Percentiles rank a stretch among this genome's conserved stretches.
phyloP scores from a whole-genome alignment of 805 yeast genomes.

The Kregervanrija pseudodelftensis region DNA sequence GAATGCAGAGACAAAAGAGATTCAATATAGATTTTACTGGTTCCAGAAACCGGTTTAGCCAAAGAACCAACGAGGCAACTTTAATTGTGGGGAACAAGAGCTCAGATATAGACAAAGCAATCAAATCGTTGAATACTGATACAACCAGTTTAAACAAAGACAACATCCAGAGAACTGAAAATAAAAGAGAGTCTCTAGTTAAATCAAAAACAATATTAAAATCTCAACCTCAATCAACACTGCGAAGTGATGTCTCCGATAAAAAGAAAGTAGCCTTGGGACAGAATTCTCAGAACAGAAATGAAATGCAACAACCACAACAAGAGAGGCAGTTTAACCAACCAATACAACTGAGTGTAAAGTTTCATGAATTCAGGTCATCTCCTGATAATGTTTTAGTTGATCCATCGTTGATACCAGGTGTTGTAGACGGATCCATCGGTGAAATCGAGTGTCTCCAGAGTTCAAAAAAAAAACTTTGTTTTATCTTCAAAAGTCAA shows the following conservation, averaged over 20 bases:
- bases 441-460: constrained; percentile 57
- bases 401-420: constrained; percentile 53
- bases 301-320: constrained; percentile 1
- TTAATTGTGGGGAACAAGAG: constrained; percentile 22
- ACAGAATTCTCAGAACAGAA: not conserved
- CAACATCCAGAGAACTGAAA: too few relatives aligned
- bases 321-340: constrained; percentile 11
- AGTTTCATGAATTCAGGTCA: constrained; percentile 62
- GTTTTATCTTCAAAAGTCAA: constrained; percentile 34
- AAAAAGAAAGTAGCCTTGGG: constrained; percentile 1
- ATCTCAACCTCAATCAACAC: not conserved
- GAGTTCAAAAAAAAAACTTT: constrained; percentile 30
- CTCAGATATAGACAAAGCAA: too few relatives aligned
- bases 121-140: too few relatives aligned
- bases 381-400: constrained; percentile 54
- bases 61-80: constrained; percentile 28
- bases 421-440: constrained; percentile 64
- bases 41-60: constrained; percentile 23
- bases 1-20: constrained; percentile 18
- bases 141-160: too few relatives aligned
- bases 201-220: too few relatives aligned
- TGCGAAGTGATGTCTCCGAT: not conserved
- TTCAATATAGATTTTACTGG: constrained; percentile 21
- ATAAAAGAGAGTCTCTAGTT: too few relatives aligned
- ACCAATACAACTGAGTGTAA: constrained; percentile 37